Base-by-base conservation (phyloP, 2,329 filamentous ascomycete genomes). In the Teratosphaeria zuluensis region DNA sequence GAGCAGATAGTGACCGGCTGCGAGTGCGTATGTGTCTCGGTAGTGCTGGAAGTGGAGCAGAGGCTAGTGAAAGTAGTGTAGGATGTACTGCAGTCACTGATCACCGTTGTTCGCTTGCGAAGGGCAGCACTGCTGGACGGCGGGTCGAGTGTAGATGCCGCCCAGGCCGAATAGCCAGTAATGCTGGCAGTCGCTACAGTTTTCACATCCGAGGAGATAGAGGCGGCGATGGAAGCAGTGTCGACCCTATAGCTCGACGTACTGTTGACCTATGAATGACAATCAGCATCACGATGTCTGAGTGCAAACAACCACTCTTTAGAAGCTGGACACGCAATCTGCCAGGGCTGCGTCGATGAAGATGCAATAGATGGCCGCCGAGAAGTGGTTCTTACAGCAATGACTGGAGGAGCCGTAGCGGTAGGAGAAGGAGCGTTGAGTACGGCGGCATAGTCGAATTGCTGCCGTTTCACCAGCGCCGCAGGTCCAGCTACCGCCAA, bases 371-470 rank as follows among this genome's bases (percentile, higher is more conserved):
- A 14, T 42, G 12, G 16, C 35, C 2, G 12, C n/a, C n/a, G 24
- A 19, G 42, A 57, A 31, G 16, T 32, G 42, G 35, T 54, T 38
- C 42, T 48, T 31, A 63, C 60, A 14, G 52, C 58, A 19, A 54
- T 51, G 52, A 52, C 51, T 33, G 61, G 57, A 46, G 64, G 64
- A 19, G 59, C 64, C 42, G 62, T 63, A 16, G 54, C 58, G n/a
- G 60, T 57, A 35, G 61, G 59, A 38, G 59, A 56, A 32, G 63
- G 64, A 28, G 61, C 59, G 19, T 59, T 55, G n/a, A 55, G 28
- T 9, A 67, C 58, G 12, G 56, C 57, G 51, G 56, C 59, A 31
- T 62, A 59, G 56, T 67, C 63, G 48, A 66, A 62, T 55, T 64
- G 56, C 54, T 67, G 65, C 16, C 63, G 63, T 46, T 53, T 31